These are phyloP conservation scores for Pistacia integerrima DNA, from an alignment of 345 rosid genomes.

Conservation along the genomic window DNA sequence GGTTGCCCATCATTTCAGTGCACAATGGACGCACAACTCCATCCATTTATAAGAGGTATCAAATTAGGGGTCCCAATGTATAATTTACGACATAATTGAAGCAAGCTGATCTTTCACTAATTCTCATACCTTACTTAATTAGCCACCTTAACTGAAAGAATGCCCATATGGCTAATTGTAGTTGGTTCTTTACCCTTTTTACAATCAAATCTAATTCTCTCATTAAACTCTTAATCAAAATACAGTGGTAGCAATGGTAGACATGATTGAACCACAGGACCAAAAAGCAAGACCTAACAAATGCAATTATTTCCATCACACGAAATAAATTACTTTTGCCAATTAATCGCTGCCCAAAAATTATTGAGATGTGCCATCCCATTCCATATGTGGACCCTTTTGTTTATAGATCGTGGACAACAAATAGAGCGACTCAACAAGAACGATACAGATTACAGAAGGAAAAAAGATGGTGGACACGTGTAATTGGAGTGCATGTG, in stretches of 20 bases:
- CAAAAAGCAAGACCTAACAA: not conserved
- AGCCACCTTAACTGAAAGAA: no score
- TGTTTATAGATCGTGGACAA: no score
- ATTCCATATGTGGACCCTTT: no score
- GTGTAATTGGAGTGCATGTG: no score
- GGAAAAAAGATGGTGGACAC: no score
- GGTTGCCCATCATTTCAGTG: not conserved
- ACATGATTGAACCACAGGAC: slow-evolving; percentile 4
- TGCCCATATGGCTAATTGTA: no score
- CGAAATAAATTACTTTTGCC: not conserved
- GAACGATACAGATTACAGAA: no score
- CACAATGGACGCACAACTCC: not conserved
- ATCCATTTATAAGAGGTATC: no score
- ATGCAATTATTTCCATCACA: not conserved
- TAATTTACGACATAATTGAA: not conserved
- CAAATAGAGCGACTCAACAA: no score
- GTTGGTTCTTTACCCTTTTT: not conserved
- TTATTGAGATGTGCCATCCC: not conserved
- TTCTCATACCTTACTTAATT: no score
- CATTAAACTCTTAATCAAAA: not conserved
- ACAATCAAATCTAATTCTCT: not conserved
- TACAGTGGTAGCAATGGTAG: not conserved
- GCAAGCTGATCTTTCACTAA: not conserved
- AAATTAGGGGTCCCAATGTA: not conserved
- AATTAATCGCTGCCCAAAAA: not conserved